Base-by-base conservation (phyloP, 106 monocot species). In the Phalaenopsis equestris region DNA sequence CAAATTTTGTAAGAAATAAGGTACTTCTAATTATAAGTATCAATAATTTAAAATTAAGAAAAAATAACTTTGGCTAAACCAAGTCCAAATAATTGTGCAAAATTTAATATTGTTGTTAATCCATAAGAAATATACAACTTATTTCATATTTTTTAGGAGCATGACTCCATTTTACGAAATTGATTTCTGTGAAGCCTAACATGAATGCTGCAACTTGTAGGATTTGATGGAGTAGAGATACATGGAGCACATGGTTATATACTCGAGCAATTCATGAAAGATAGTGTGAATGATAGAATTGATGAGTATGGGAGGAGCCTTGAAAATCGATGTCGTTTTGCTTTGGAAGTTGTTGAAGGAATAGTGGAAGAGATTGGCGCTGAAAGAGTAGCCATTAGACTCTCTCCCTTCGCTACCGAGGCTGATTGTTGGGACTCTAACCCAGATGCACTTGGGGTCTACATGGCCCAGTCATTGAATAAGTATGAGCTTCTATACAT, bases 251-350 rank as follows among this genome's bases (percentile, higher is more conserved):
- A 82, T 41, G 82, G 82, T 56, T 82, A 76, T 56, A 42, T 82
- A 39, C 43, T 82, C 0, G 82, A 82, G 36, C 82, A 82, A 38
- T 82, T 82, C 76, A 82, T 82, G 82, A 82, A 82, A 42, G 82
- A 82, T 24, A 38, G 76, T 17, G 76, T 49, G 3, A 82, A 82
- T 42, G 82, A 82, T 45, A 23, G 82, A 11, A 77, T 76, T 1
- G 82, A 82, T 57, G 47, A 47, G 47, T 82, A 82, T 41, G 82
- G 76, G 5, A 76, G 82, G 75, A 82, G 47, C 45, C 37, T 82
- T 30, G 76, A 76, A 16, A 82, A 82, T 30, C 61, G 82, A 8
- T 76, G 82, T 56, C 82, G 82, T 46, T 82, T 82, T 24, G 42
- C 82, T 14, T 57, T 82, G 30, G 30, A 30, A 0, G 30, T 30